Evolutionary conservation across 1,284 basidiomycete species (phyloP).

Genomic region (Tremellales sp.): DNA sequence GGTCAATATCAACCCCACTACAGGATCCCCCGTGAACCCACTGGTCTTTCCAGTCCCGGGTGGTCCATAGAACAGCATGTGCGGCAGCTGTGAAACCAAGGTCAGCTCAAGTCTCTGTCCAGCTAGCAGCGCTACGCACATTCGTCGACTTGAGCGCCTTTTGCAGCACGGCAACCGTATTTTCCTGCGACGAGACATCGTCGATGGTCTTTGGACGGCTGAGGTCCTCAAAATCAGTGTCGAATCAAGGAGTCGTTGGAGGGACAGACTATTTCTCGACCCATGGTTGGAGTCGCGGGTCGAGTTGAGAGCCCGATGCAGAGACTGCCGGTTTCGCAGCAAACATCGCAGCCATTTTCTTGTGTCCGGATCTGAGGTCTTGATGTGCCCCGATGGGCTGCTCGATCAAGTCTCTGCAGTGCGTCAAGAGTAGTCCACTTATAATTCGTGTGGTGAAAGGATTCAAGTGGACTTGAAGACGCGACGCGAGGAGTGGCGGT

Average conservation of each 20-base stretch:
- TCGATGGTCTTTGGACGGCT: constrained; percentile 97
- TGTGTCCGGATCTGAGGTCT: too few relatives aligned
- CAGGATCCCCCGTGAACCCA: constrained; percentile 13
- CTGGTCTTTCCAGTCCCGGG: constrained; percentile 99
- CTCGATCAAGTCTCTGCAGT: too few relatives aligned
- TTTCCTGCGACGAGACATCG: constrained; percentile 94
- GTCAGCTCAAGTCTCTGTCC: neutral
- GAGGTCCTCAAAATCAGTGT: constrained; percentile 4
- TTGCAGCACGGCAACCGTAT: constrained; percentile 85
- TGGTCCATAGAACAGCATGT: constrained; percentile 99
- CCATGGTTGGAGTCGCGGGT: constrained; percentile 81
- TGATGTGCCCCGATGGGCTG: too few relatives aligned
- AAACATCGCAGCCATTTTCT: constrained; percentile 16
- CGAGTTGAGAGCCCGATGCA: constrained; percentile 33
- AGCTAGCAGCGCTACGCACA: constrained; percentile 51
- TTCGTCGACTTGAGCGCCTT: constrained; percentile 92
- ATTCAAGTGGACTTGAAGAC: too few relatives aligned
- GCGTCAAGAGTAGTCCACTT: too few relatives aligned
- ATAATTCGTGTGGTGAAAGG: too few relatives aligned
- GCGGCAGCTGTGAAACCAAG: constrained; percentile 67
- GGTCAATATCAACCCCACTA: neutral
- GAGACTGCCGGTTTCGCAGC: constrained; percentile 17
- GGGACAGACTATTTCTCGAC: constrained; percentile 87
- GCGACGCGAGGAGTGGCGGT: too few relatives aligned
- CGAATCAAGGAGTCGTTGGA: neutral